Evolutionary conservation across 2,329 filamentous ascomycete species (phyloP).

Genomic region (Penicillium concentricum): DNA sequence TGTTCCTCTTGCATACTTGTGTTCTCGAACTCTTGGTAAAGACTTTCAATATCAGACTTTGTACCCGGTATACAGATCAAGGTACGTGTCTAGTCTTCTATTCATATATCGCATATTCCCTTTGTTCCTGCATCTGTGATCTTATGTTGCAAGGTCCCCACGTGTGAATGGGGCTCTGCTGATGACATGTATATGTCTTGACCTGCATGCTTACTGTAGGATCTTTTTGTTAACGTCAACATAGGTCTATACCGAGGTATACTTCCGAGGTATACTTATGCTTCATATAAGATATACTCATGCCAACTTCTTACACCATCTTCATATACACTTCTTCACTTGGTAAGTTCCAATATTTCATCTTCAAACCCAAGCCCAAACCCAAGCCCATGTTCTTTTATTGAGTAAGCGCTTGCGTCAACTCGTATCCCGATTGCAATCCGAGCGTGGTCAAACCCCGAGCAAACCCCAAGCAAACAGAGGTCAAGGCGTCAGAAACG

Average conservation of each 20-base stretch:
- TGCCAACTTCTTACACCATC: neutral
- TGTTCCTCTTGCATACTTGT: constrained; percentile 18
- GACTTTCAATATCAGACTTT: constrained; percentile 11
- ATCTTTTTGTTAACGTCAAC: neutral
- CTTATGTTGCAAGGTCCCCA: neutral
- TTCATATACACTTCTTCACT: neutral
- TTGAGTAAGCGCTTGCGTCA: constrained; percentile 7
- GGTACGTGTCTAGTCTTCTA: constrained; percentile 12
- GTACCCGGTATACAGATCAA: constrained; percentile 7
- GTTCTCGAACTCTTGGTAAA: constrained; percentile 12
- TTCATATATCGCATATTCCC: neutral
- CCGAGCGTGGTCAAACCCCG: constrained; percentile 10
- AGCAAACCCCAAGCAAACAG: neutral
- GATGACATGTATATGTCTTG: neutral
- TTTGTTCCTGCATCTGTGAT: constrained; percentile 7
- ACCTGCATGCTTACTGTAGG: neutral
- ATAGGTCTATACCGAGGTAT: neutral
- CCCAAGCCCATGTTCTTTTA: neutral
- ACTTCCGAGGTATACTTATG: neutral
- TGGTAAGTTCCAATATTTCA: neutral
- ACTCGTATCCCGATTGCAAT: constrained; percentile 17
- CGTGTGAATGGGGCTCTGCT: constrained; percentile 7
- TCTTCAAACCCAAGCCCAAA: neutral
- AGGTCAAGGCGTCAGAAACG: constrained; percentile 6
- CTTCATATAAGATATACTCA: neutral